Conservation (phyloP, 2,329 filamentous ascomycete genomes). For the Epichloe baconii region DNA sequence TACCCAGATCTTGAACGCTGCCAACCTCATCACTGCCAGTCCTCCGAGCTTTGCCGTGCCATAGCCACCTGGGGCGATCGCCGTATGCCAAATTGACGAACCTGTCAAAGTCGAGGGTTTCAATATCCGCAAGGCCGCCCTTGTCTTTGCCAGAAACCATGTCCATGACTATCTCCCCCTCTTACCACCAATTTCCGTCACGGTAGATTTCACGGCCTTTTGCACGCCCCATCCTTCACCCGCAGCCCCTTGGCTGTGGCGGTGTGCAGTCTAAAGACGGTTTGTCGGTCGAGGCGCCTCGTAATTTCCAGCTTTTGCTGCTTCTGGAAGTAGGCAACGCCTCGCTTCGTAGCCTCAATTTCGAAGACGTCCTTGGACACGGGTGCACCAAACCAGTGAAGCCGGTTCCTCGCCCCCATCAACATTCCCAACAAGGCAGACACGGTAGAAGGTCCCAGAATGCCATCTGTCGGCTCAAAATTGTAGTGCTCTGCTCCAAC, state of each 20-base stretch:
- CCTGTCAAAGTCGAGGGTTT: conserved; percentile 77
- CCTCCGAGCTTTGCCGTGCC: conserved; percentile 79
- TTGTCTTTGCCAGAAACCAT: conserved; percentile 82
- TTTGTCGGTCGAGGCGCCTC: conserved; percentile 69
- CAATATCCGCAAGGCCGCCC: conserved; percentile 79
- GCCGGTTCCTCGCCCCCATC: conserved; percentile 77
- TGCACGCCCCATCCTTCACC: conserved; percentile 88
- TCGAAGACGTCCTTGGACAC: conserved; percentile 90
- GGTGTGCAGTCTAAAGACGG: conserved; percentile 65
- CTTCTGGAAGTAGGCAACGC: conserved; percentile 82
- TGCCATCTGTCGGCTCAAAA: conserved; percentile 82
- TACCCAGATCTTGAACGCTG: conserved; percentile 31
- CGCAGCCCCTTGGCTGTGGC: conserved; percentile 78
- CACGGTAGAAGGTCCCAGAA: conserved; percentile 83
- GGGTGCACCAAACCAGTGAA: conserved; percentile 73
- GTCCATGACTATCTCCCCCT: conserved; percentile 93
- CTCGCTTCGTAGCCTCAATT: conserved; percentile 65
- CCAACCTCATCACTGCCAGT: conserved; percentile 29
- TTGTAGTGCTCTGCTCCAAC: conserved; percentile 88
- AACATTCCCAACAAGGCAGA: conserved; percentile 76
- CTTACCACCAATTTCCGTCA: conserved; percentile 86
- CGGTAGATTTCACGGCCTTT: conserved; percentile 86
- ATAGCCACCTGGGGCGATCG: conserved; percentile 83
- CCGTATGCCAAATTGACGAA: conserved; percentile 70
- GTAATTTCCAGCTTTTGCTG: conserved; percentile 68